These are phyloP conservation scores for Umbilicus rupestris DNA, from an alignment of 164 flowering plant genomes.

Conservation along the genomic window DNA sequence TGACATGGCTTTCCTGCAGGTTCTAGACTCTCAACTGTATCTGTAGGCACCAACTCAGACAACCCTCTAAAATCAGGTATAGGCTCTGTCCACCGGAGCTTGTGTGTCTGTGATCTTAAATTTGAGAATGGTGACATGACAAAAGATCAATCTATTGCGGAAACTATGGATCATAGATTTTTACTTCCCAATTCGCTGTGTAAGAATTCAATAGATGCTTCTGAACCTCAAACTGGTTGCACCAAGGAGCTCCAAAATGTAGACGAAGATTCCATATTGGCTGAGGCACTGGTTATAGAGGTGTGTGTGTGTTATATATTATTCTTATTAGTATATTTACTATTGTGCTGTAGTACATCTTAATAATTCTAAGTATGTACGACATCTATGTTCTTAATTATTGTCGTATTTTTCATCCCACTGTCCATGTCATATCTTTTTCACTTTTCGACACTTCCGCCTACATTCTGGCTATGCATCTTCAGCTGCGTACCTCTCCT, in stretches of 20 bases:
- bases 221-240: constrained; percentile 25
- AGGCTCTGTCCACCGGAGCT: constrained; percentile 18
- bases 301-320: constrained; percentile 21
- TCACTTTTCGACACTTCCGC: too few relatives aligned
- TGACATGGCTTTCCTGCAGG: constrained; percentile 19
- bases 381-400: not conserved
- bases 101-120: constrained; percentile 14
- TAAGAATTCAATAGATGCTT: constrained; percentile 18
- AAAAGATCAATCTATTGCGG: constrained; percentile 11
- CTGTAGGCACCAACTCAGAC: constrained; percentile 18
- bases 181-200: constrained; percentile 16
- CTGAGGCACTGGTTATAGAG: constrained; percentile 80
- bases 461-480: too few relatives aligned
- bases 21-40: constrained; percentile 12
- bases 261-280: constrained; percentile 66
- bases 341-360: too few relatives aligned
- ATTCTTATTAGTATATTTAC: not conserved
- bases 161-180: constrained; percentile 20
- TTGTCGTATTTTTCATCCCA: not conserved
- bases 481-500: too few relatives aligned
- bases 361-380: too few relatives aligned
- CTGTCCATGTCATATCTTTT: too few relatives aligned
- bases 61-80: constrained; percentile 16
- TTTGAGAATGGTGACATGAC: constrained; percentile 14
- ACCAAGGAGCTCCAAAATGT: constrained; percentile 29